Percentiles rank a stretch among this genome's conserved stretches.
Conservation (phyloP, 441 rosid genomes). For the Gossypium lobatum region DNA sequence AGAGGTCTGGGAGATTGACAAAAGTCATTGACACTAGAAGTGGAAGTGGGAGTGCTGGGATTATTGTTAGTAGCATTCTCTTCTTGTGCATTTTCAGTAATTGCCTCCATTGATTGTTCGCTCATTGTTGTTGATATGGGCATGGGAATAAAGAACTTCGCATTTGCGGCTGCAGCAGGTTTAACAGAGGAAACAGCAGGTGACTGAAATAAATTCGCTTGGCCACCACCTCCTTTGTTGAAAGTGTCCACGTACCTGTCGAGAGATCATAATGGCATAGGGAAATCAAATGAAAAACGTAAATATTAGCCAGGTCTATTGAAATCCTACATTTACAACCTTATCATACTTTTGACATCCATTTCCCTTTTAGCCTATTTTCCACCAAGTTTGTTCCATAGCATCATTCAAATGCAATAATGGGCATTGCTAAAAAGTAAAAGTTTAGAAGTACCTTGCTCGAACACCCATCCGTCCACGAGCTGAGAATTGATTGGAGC, state of each 20-base stretch:
- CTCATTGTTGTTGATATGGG: slow-evolving; percentile 31
- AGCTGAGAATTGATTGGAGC: slow-evolving; percentile 70
- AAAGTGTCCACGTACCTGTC: slow-evolving; percentile 78
- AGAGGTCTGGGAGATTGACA: slow-evolving; percentile 35
- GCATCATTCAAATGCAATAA: not conserved
- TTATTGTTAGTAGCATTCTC: slow-evolving; percentile 34
- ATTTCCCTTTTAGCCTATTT: no score
- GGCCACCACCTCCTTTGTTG: slow-evolving; percentile 56
- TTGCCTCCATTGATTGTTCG: slow-evolving; percentile 44
- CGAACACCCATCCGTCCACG: slow-evolving; percentile 72
- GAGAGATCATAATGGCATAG: not conserved
- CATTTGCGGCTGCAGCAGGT: slow-evolving; percentile 65
- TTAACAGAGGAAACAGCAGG: slow-evolving; percentile 59
- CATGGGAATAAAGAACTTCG: slow-evolving; percentile 78
- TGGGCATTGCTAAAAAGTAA: not conserved
- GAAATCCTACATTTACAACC: no score
- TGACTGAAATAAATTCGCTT: slow-evolving; percentile 60
- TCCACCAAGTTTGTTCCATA: not conserved
- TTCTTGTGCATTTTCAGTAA: slow-evolving; percentile 45
- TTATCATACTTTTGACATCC: no score
- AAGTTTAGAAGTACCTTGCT: slow-evolving; percentile 40
- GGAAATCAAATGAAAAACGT: no score
- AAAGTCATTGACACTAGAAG: slow-evolving; percentile 19
- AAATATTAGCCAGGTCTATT: no score
- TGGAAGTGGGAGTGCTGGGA: slow-evolving; percentile 30